Conservation (phyloP, 176 grass and related monocot species). For the Rhipidocladum racemiflorum region DNA sequence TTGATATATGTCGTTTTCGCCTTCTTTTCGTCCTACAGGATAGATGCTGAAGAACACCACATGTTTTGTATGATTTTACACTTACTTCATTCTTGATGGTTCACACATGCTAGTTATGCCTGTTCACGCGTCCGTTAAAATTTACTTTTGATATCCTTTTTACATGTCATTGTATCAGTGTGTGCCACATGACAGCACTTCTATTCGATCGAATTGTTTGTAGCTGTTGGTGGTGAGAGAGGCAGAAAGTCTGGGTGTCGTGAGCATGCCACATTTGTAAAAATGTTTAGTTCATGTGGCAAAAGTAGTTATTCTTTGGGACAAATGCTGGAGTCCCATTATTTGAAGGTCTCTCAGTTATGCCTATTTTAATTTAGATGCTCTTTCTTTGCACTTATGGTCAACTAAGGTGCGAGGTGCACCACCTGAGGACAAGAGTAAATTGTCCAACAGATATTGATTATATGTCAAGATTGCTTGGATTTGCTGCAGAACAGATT, state of each 20-base stretch:
- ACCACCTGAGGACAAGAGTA: neutral
- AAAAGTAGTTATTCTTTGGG: neutral
- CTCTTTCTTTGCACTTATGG: neutral
- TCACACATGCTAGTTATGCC: neutral
- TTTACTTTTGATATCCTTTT: neutral
- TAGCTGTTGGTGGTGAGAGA: neutral
- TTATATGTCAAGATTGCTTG: neutral
- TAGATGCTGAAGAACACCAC: neutral
- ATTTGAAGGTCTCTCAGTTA: neutral
- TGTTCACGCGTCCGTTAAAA: neutral
- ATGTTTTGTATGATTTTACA: neutral
- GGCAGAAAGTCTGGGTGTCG: neutral
- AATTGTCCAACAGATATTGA: neutral
- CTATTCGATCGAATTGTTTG: neutral
- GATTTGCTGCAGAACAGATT: neutral
- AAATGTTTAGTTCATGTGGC: constrained; percentile 1
- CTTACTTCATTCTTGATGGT: neutral
- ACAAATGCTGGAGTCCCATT: neutral
- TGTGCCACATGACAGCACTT: neutral
- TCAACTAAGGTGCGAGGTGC: neutral
- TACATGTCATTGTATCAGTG: neutral
- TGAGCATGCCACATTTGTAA: constrained; percentile 18
- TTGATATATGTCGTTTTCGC: neutral
- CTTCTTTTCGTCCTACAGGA: neutral
- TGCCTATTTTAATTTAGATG: neutral